A percentile compares a stretch with the other conserved stretches of the same genome.
Evolutionary conservation across 2,329 filamentous ascomycete species (phyloP).

Genomic region (Penicillium glabrum): DNA sequence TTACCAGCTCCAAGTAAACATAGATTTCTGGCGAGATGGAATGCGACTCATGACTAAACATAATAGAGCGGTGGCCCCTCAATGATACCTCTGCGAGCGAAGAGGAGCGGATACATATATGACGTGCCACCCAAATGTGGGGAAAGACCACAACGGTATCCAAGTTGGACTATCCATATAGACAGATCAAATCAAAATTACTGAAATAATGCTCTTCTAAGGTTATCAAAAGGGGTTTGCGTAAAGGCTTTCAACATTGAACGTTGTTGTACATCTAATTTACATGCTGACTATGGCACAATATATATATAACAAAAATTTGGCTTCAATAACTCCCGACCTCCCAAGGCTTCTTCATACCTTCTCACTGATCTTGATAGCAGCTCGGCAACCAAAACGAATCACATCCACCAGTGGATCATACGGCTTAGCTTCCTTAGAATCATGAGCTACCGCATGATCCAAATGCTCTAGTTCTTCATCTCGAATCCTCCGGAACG

Average conservation of each 20-base stretch:
- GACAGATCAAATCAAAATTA: too few species aligned
- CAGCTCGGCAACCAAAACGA: slow-evolving; percentile 82
- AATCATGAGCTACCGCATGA: slow-evolving; percentile 89
- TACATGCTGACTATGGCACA: background rate
- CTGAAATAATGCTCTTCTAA: too few species aligned
- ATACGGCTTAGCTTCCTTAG: slow-evolving; percentile 85
- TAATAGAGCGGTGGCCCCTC: background rate
- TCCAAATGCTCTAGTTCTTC: slow-evolving; percentile 97
- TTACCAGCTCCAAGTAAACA: slow-evolving; percentile 31
- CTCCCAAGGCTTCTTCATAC: slow-evolving; percentile 17
- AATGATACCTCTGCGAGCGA: background rate
- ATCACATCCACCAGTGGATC: slow-evolving; percentile 86
- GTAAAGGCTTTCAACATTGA: background rate
- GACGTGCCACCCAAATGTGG: background rate
- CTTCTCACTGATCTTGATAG: slow-evolving; percentile 77
- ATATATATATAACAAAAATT: background rate
- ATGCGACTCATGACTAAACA: background rate
- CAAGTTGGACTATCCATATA: too few species aligned
- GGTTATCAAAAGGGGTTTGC: too few species aligned
- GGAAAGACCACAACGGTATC: background rate
- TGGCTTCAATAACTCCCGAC: background rate
- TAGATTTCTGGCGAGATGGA: too few species aligned
- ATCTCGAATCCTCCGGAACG: slow-evolving; percentile 81
- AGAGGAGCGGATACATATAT: background rate
- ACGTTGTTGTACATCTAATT: background rate